A percentile compares a stretch with the other conserved stretches of the same genome.
phyloP scores from a whole-genome alignment of 2,329 filamentous ascomycete genomes.

The Parastagonospora nodorum region DNA sequence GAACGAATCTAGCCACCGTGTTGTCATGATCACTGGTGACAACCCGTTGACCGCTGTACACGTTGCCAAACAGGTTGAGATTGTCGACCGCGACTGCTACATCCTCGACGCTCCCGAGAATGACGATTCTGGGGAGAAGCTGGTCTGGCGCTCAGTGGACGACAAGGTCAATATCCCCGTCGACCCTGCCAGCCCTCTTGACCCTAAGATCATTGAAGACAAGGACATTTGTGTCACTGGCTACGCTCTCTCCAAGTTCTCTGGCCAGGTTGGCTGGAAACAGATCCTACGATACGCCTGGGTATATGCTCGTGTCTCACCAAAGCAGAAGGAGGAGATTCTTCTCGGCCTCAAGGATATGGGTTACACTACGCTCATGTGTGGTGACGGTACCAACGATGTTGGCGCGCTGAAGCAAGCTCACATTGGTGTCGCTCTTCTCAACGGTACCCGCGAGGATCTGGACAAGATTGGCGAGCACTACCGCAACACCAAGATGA shows the following conservation, averaged over 20 bases:
- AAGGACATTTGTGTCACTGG: constrained; percentile 97
- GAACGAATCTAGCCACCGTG: constrained; percentile 97
- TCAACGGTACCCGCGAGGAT: constrained; percentile 93
- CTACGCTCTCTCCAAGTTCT: constrained; percentile 89
- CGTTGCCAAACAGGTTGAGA: constrained; percentile 93
- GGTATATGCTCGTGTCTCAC: constrained; percentile 98
- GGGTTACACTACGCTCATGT: constrained; percentile 98
- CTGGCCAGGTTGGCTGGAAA: constrained; percentile 75
- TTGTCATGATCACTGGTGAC: constrained; percentile 99
- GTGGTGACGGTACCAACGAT: constrained; percentile 97
- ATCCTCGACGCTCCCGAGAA: constrained; percentile 95
- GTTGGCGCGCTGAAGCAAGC: constrained; percentile 97
- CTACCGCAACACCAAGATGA: constrained; percentile 94
- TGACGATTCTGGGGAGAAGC: constrained; percentile 75
- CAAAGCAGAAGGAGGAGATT: constrained; percentile 98
- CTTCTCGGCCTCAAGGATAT: constrained; percentile 94
- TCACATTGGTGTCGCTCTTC: constrained; percentile 91
- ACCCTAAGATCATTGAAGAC: constrained; percentile 75
- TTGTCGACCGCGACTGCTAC: constrained; percentile 92
- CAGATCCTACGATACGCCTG: constrained; percentile 86
- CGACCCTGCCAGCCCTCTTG: constrained; percentile 79
- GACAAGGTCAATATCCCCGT: constrained; percentile 86
- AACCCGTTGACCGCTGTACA: constrained; percentile 96
- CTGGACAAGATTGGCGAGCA: constrained; percentile 91
- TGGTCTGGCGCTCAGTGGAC: constrained; percentile 95